phyloP scores from a whole-genome alignment of 495 filamentous ascomycete species.

The Tuber melanosporum region DNA sequence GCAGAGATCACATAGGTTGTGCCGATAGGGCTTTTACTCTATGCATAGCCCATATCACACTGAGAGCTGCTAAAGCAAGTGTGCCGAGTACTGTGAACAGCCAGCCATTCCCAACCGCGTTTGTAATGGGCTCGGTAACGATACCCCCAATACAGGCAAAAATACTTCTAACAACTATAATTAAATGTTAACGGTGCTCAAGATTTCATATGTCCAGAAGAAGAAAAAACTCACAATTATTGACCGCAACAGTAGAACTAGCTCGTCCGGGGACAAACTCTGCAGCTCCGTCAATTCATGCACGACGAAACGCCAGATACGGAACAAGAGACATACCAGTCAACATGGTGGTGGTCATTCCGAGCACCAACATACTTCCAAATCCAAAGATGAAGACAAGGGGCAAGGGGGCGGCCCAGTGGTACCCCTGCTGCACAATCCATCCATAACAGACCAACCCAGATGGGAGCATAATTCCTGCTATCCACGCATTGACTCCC shows the following conservation, averaged over 20 bases:
- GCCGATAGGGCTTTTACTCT: constrained; percentile 12
- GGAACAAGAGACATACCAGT: constrained; percentile 43
- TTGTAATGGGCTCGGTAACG: constrained; percentile 67
- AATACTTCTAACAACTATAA: constrained; percentile 67
- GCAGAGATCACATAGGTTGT: background rate
- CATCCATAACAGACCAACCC: constrained; percentile 65
- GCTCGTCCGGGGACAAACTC: constrained; percentile 81
- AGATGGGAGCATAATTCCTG: constrained; percentile 65
- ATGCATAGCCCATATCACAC: constrained; percentile 36
- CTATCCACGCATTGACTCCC: constrained; percentile 81
- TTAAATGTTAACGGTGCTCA: background rate
- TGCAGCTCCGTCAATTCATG: constrained; percentile 8
- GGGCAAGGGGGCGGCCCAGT: constrained; percentile 53
- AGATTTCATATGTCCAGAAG: background rate
- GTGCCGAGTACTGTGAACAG: constrained; percentile 72
- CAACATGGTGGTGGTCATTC: constrained; percentile 69
- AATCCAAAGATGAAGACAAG: constrained; percentile 85
- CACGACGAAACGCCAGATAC: constrained; percentile 8
- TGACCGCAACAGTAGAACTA: constrained; percentile 72
- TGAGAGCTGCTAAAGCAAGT: constrained; percentile 50
- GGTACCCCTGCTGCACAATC: constrained; percentile 53
- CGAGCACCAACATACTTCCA: constrained; percentile 84
- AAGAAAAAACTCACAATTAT: constrained; percentile 50
- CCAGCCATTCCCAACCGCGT: constrained; percentile 84
- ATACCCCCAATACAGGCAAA: constrained; percentile 71